phyloP scores from a whole-genome alignment of 1,139 yeast species.

The Scheffersomyces illinoinensis region DNA sequence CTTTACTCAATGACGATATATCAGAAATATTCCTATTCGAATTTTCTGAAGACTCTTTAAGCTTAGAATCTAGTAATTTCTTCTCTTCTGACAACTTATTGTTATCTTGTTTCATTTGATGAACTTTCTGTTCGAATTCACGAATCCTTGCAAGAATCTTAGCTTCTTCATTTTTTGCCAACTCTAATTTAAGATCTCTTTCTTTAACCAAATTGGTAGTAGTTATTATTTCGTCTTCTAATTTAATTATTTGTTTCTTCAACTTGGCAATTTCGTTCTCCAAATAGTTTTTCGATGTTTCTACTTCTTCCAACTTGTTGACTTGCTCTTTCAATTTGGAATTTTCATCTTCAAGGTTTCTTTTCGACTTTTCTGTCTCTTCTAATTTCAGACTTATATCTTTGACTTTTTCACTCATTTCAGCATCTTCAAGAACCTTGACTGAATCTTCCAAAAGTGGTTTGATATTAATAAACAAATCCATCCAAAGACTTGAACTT shows the following conservation, averaged over 20 bases:
- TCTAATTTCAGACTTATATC: constrained; percentile 37
- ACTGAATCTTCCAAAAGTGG: constrained; percentile 74
- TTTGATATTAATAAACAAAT: constrained; percentile 65
- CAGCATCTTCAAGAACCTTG: constrained; percentile 56
- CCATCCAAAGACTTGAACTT: constrained; percentile 75
- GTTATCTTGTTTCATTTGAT: constrained; percentile 15
- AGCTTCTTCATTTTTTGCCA: constrained; percentile 26
- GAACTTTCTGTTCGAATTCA: constrained; percentile 14
- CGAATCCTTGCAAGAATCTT: constrained; percentile 9
- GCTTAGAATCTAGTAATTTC: constrained; percentile 9
- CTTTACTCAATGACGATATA: constrained; percentile 15
- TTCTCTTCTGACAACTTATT: constrained; percentile 18
- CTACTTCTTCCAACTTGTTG: constrained; percentile 9
- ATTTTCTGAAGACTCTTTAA: constrained; percentile 4
- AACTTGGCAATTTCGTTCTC: constrained; percentile 21
- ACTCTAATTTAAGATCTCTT: constrained; percentile 25
- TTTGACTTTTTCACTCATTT: constrained; percentile 52
- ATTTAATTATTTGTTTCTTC: constrained; percentile 46
- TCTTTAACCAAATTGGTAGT: constrained; percentile 28
- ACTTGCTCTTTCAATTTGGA: neutral
- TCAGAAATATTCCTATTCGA: constrained; percentile 13
- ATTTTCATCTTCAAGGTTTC: constrained; percentile 30
- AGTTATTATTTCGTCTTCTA: constrained; percentile 43
- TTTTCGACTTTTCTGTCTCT: constrained; percentile 30
- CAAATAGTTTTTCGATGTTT: constrained; percentile 16